Evolutionary conservation across 2,329 filamentous ascomycete species (phyloP), one percentile per base, ranked within the genome.

Genomic region (Fulvia fulva): DNA sequence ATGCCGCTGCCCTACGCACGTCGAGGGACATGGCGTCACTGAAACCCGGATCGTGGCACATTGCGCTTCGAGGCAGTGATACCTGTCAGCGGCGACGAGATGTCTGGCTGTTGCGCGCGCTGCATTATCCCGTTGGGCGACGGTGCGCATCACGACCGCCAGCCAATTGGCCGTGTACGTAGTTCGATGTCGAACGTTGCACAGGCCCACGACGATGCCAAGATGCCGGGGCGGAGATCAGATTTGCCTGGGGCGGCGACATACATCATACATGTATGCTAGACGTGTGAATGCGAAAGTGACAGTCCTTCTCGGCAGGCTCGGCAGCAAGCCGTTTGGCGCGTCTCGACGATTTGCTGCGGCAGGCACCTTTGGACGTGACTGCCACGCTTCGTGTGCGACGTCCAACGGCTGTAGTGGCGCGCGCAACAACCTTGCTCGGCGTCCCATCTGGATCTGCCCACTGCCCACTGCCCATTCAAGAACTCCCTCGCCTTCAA

Each of bases 121-220:
- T 56, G 54, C 54, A 56, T 56, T 56, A 51, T 32, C 54, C 54
- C 54, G 54, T 50, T 51, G 46, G 45, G 54, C 45, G 54, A 56
- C 44, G 22, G 28, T 44, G 54, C 54, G 54, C 53, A 41, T 55
- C 53, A 16, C 21, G 26, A 25, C 25, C 32, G 14, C 25, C 32
- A 23, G 51, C 51, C 51, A 52, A 41, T 53, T 53, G 51, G 34
- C 34, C 25, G 22, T 46, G 41, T 54, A 46, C 52, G 52, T 54
- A 46, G 25, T 46, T 22, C 21, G 19, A 44, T 44, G 37, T 53
- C 51, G 19, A 44, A 53, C 37, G 34, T 53, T 9, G 19, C 51
- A 53, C 51, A 44, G 19, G 25, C 34, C 51, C 21, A 26, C 19
- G 30, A 26, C 34, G 32, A 47, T 32, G 44, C 53, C 45, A n/a